Evolutionary conservation across 202 grass and related monocot species (phyloP), one percentile per base, ranked within the genome.

Genomic region (Carex arenaria): DNA sequence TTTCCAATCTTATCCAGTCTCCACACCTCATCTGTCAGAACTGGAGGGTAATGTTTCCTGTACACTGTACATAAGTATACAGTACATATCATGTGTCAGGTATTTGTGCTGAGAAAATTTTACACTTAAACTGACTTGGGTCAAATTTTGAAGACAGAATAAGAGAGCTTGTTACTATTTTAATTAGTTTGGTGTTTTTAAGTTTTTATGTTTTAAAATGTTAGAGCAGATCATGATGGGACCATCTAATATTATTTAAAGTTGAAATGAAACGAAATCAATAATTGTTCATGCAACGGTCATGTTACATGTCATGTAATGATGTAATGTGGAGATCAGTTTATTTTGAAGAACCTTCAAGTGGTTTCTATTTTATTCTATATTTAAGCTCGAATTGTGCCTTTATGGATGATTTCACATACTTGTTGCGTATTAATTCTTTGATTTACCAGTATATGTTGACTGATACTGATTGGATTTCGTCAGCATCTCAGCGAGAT

Each of bases 11-110:
- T 92, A 72, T 95, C 91, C 7, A 98, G 85, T 76, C 96, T 79
- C 96, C 96, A 98, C 31, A 98, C 93, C n/a, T 98, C 85, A 63
- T 98, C 96, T 14, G 0, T 38, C 3, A 96, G 93, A 59, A 61
- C 14, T 20, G 93, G 96, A 30, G 96, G 96, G 74, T 99, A 88
- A 67, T 91, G 93, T 78, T 99, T 99, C 61, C 23, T 86, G 86
- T 92, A 88, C 36, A 90, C 92, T 94, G 88, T 67, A 78, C 22
- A 80, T 49, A 52, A 7, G 2, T 67, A 65, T 32, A 30, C 12
- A 85, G 5, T 2, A 65, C 59, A 47, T 1, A 3, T 65, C 45
- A 81, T 65, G 20, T 28, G 54, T 80, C 47, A 75, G 72, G 47
- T 77, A 57, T 36, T 56, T 53, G 28, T 56, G 53, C 30, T 77